Evolutionary conservation across 108 stramenopile species (phyloP), one percentile per base, ranked within the genome.

Genomic region (Cyclotella distinguenda): DNA sequence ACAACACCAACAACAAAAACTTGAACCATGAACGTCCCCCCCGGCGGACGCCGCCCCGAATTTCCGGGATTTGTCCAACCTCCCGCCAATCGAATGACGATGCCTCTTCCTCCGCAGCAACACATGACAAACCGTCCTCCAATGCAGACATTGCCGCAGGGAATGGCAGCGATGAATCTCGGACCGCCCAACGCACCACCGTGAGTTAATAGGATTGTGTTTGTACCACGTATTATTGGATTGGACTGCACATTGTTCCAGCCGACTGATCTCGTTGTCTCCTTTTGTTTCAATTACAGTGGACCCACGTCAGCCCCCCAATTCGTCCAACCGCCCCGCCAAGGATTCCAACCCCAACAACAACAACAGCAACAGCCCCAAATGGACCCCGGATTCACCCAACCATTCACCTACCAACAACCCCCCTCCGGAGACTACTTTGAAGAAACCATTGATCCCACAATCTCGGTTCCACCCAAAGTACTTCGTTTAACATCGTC

Each of bases 361-460:
- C 69, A 34, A 23, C 67, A 49, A 50, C 70, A 70, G 34, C 13
- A 8, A 12, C 56, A 31, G 13, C 66, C 69, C 11, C 35, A 45
- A 33, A 53, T 60, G 59, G 39, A 12, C 40, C 44, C 27, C 16
- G 27, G 30, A 34, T 28, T 15, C n/a, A 18, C 31, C 2, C 21
- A 26, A 15, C 33, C 40, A 31, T 13, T 19, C 16, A 9, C n/a
- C n/a, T n/a, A n/a, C n/a, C n/a, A n/a, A n/a, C n/a, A n/a, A n/a
- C n/a, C n/a, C 22, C 31, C 64, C 50, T 27, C 65, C 51, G 16
- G 68, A 28, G 60, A 60, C 26, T 42, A 51, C 53, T 74, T 82
- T 64, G 49, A 87, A 55, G 86, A 88, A 52, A 82, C 79, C 45
- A 81, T 92, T 43, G 90, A 92, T 53, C 78, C 66, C 62, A 74